phyloP scores from a whole-genome alignment of 1,284 basidiomycete genomes.

The Bondarzewia mesenterica region DNA sequence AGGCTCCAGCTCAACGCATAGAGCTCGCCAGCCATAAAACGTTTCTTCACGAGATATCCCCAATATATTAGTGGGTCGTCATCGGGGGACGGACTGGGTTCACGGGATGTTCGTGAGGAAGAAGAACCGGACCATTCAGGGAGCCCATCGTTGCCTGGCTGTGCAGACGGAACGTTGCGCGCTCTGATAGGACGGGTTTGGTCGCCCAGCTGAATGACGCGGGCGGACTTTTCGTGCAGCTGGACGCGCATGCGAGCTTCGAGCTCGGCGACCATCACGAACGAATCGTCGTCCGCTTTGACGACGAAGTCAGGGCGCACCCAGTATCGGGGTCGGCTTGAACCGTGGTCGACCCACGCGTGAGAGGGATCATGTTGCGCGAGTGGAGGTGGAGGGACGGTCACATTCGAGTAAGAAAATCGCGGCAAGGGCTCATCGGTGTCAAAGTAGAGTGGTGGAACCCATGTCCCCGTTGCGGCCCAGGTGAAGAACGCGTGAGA shows the following conservation, averaged over 20 bases:
- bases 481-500: slow-evolving; percentile 80
- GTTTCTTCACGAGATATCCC: slow-evolving; percentile 92
- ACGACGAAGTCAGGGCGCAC: slow-evolving; percentile 82
- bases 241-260: slow-evolving; percentile 79
- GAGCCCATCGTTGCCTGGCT: no score
- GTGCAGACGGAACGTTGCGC: no score
- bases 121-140: no score
- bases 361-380: slow-evolving; percentile 59
- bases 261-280: slow-evolving; percentile 89
- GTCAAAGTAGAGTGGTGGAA: slow-evolving; percentile 64
- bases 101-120: not conserved
- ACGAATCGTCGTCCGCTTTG: slow-evolving; percentile 92
- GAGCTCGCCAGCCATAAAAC: slow-evolving; percentile 94
- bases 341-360: slow-evolving; percentile 44
- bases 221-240: slow-evolving; percentile 32
- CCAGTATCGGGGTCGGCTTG: slow-evolving; percentile 45
- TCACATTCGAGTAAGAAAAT: slow-evolving; percentile 54
- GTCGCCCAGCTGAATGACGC: not conserved
- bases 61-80: slow-evolving; percentile 81
- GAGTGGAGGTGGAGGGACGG: slow-evolving; percentile 42
- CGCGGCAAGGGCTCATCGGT: slow-evolving; percentile 34
- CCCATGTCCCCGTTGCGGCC: slow-evolving; percentile 88
- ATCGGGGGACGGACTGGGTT: slow-evolving; percentile 5
- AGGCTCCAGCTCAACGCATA: slow-evolving; percentile 90
- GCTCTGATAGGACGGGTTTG: not conserved